phyloP scores from a whole-genome alignment of 2,329 filamentous ascomycete species.

The Aureobasidium sp. region DNA sequence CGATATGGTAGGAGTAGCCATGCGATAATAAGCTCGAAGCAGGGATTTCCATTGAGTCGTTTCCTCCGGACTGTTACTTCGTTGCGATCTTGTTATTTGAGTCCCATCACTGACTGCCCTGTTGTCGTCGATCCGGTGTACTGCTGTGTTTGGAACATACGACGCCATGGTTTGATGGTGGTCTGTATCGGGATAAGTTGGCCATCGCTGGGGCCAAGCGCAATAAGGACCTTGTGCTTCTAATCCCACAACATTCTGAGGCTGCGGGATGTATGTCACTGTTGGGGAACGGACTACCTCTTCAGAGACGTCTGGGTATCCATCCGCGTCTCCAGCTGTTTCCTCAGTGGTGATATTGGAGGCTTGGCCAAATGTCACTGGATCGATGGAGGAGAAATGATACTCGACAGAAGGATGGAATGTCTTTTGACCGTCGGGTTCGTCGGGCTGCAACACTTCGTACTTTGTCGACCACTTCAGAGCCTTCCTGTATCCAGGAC shows the following conservation, averaged over 20 bases:
- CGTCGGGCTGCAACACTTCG: slow-evolving; percentile 35
- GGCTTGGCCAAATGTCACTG: slow-evolving; percentile 13
- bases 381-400: slow-evolving; percentile 18
- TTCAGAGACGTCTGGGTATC: neutral
- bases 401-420: slow-evolving; percentile 16
- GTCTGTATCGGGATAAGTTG: neutral
- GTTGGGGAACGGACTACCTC: neutral
- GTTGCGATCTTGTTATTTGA: neutral
- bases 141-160: neutral
- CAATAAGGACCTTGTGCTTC: neutral
- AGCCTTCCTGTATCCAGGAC: slow-evolving; percentile 42
- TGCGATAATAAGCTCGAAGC: slow-evolving; percentile 21
- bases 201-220: neutral
- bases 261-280: neutral
- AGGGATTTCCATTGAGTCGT: slow-evolving; percentile 17
- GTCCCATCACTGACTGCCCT: neutral
- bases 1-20: slow-evolving; percentile 28
- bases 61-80: neutral
- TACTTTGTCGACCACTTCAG: slow-evolving; percentile 45
- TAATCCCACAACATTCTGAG: neutral
- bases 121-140: neutral
- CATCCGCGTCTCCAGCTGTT: neutral
- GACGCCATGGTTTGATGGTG: neutral
- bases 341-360: neutral
- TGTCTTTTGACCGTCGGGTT: slow-evolving; percentile 6